Percentiles rank a stretch among this genome's conserved stretches.
phyloP scores from a whole-genome alignment of 2,329 filamentous ascomycete genomes.

The Colletotrichum lentis region DNA sequence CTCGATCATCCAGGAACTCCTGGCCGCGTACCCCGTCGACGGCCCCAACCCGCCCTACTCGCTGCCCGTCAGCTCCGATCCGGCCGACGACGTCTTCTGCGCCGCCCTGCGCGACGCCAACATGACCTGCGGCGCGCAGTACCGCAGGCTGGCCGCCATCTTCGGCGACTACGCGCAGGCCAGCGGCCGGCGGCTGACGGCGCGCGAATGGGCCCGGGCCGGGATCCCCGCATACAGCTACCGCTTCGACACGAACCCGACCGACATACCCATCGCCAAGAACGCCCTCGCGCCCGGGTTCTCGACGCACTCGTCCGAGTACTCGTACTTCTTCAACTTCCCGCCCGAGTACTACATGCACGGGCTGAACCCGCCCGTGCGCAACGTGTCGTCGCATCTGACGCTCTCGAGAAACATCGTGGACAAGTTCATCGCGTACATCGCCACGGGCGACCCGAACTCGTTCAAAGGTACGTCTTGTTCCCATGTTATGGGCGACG shows the following conservation, averaged over 20 bases:
- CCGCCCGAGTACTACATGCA: slow-evolving; percentile 37
- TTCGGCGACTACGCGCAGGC: slow-evolving; percentile 33
- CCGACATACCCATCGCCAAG: slow-evolving; percentile 33
- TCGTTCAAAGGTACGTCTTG: slow-evolving; percentile 25
- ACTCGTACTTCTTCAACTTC: slow-evolving; percentile 38
- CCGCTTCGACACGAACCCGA: slow-evolving; percentile 41
- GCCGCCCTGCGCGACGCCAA: slow-evolving; percentile 26
- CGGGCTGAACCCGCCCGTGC: slow-evolving; percentile 36
- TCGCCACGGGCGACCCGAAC: slow-evolving; percentile 38
- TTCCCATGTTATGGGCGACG: background rate
- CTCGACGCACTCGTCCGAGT: slow-evolving; percentile 38
- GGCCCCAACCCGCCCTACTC: slow-evolving; percentile 35
- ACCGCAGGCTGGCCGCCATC: slow-evolving; percentile 36
- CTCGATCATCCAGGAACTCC: slow-evolving; percentile 26
- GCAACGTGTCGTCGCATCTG: slow-evolving; percentile 35
- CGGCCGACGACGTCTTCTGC: slow-evolving; percentile 29
- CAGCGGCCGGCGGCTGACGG: slow-evolving; percentile 25
- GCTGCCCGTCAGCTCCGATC: slow-evolving; percentile 15
- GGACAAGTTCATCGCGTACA: slow-evolving; percentile 37
- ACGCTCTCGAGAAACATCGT: slow-evolving; percentile 34
- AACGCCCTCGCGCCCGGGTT: slow-evolving; percentile 37
- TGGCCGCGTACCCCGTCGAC: slow-evolving; percentile 35
- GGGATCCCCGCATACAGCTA: slow-evolving; percentile 38
- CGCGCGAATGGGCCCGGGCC: slow-evolving; percentile 29
- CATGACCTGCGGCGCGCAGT: slow-evolving; percentile 37